Conservation (phyloP, 345 rosid genomes). For the Dovyalis caffra region DNA sequence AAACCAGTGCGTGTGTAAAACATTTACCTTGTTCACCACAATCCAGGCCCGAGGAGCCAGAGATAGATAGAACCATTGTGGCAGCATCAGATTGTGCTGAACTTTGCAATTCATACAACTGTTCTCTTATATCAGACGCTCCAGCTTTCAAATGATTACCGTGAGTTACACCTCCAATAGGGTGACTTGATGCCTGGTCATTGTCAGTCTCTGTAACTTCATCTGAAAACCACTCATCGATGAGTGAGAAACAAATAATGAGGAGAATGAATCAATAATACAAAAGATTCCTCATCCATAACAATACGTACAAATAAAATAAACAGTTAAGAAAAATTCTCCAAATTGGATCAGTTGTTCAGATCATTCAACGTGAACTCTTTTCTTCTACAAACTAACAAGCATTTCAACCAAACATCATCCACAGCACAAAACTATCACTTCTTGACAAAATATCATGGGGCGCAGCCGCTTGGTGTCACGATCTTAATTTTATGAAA, state of each 20-base stretch:
- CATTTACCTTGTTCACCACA: conserved; percentile 34
- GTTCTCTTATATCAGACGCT: conserved; percentile 26
- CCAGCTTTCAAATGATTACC: conserved; percentile 20
- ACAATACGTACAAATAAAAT: not conserved
- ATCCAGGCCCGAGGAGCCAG: not conserved
- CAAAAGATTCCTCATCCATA: not conserved
- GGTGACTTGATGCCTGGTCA: conserved; percentile 31
- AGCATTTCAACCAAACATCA: not conserved
- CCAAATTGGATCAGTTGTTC: not conserved
- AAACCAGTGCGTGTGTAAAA: not conserved
- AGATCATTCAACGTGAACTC: not conserved
- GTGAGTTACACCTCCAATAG: conserved; percentile 21
- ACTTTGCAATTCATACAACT: conserved; percentile 13
- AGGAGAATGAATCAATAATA: not conserved
- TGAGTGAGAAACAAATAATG: conserved; percentile 3
- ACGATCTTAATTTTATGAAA: too few species aligned
- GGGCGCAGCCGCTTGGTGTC: not conserved
- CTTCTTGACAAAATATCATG: not conserved
- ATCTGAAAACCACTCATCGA: conserved; percentile 43
- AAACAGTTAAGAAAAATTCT: not conserved
- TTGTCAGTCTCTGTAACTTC: conserved; percentile 57
- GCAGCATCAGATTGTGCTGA: conserved; percentile 19
- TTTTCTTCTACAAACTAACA: not conserved
- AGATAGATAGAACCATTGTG: conserved; percentile 13
- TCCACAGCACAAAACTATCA: not conserved